Conservation (phyloP, 768 basidiomycete species). For the Amylocystis lapponica region DNA sequence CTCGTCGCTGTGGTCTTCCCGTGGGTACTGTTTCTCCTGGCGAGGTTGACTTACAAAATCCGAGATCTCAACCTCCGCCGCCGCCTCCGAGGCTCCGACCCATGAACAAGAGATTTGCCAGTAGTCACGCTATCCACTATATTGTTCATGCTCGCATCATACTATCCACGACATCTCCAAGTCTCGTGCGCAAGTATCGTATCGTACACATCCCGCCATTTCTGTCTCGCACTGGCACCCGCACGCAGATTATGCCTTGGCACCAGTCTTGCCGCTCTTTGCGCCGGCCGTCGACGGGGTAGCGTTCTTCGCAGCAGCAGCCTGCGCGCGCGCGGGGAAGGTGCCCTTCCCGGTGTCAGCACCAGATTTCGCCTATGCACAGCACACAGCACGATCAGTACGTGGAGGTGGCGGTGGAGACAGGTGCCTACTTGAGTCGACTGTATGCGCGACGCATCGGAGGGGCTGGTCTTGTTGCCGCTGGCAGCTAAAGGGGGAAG, state of each 20-base stretch:
- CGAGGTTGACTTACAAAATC: too few relatives aligned
- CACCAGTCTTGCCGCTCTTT: constrained; percentile 14
- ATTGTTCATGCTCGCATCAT: too few relatives aligned
- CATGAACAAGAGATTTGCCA: too few relatives aligned
- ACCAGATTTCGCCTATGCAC: constrained; percentile 21
- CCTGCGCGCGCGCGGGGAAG: constrained; percentile 23
- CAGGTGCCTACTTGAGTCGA: constrained; percentile 19
- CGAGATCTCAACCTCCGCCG: too few relatives aligned
- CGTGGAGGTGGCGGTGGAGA: neutral
- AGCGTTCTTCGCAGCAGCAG: constrained; percentile 17
- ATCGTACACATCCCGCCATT: too few relatives aligned
- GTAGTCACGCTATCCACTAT: too few relatives aligned
- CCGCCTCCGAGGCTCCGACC: too few relatives aligned
- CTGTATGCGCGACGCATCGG: constrained; percentile 22
- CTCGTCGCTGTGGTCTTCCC: too few relatives aligned
- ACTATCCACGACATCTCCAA: too few relatives aligned
- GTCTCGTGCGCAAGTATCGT: neutral
- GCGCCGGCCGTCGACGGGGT: constrained; percentile 9
- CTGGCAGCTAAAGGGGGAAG: constrained; percentile 9
- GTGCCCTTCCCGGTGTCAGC: constrained; percentile 21
- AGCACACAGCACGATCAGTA: neutral
- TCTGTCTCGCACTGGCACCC: neutral
- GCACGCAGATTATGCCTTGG: constrained; percentile 5
- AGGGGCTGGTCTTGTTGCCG: constrained; percentile 15
- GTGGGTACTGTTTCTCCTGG: too few relatives aligned